These are phyloP conservation scores for Leucosporidium scottii DNA, from an alignment of 768 basidiomycete genomes.

Conservation along the genomic window DNA sequence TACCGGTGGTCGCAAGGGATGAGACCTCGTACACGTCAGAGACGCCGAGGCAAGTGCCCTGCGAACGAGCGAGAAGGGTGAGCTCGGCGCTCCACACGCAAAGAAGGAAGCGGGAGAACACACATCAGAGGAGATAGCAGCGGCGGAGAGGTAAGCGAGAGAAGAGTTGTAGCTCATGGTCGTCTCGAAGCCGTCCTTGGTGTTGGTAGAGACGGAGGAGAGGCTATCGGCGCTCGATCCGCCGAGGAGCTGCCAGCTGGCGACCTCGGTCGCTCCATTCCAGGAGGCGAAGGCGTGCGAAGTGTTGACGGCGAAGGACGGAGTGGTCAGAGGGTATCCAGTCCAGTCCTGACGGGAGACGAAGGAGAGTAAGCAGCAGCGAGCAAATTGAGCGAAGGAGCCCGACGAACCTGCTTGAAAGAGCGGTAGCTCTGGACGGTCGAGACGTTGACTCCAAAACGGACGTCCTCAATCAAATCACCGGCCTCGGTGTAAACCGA, in stretches of 20 bases:
- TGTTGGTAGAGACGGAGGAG: constrained; percentile 10
- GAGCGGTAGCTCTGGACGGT: constrained; percentile 38
- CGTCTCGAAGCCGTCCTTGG: constrained; percentile 34
- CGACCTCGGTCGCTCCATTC: constrained; percentile 39
- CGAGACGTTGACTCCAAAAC: constrained; percentile 25
- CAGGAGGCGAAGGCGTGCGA: constrained; percentile 33
- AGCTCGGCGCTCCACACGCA: not conserved
- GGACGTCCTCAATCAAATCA: constrained; percentile 28
- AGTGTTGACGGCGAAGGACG: constrained; percentile 20
- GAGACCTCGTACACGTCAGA: constrained; percentile 9
- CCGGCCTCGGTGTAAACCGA: constrained; percentile 33
- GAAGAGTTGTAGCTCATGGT: not conserved
- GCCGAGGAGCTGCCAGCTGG: constrained; percentile 24
- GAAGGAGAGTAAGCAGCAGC: too few species aligned
- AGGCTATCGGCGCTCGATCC: constrained; percentile 18
- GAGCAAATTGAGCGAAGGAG: too few species aligned
- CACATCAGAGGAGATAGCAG: not conserved
- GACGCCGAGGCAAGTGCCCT: constrained; percentile 19
- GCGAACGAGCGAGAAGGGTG: not conserved
- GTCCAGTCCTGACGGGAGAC: constrained; percentile 15
- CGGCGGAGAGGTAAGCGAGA: constrained; percentile 1
- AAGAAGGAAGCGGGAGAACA: not conserved
- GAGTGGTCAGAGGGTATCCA: constrained; percentile 28
- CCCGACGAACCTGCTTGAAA: constrained; percentile 4
- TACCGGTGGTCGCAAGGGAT: not conserved